Conservation (phyloP, 2,329 filamentous ascomycete genomes). For the Fusarium luffae region DNA sequence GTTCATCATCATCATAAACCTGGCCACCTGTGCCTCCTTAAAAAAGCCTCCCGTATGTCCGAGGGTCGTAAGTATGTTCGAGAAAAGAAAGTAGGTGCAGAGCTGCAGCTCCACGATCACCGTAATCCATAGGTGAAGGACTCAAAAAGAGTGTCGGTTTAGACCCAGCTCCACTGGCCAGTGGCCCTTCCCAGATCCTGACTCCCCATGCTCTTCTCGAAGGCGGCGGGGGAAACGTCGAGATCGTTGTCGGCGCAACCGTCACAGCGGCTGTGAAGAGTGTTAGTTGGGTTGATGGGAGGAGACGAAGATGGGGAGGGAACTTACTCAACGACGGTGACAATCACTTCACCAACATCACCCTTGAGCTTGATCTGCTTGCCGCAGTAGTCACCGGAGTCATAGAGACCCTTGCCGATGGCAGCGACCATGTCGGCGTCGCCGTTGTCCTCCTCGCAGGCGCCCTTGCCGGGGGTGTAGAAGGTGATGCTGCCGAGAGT, state of each 20-base stretch:
- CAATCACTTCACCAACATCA: conserved; percentile 59
- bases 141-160: conserved; percentile 10
- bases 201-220: conserved; percentile 56
- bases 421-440: conserved; percentile 71
- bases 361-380: conserved; percentile 71
- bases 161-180: conserved; percentile 20
- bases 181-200: conserved; percentile 33
- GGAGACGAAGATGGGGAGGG: too few species aligned
- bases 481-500: conserved; percentile 55
- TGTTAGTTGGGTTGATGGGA: background rate
- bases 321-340: conserved; percentile 70
- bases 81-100: conserved; percentile 14
- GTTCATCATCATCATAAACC: conserved; percentile 20
- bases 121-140: background rate
- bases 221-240: conserved; percentile 60
- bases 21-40: conserved; percentile 17
- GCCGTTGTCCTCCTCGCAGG: conserved; percentile 71
- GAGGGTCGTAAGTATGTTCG: conserved; percentile 14
- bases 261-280: conserved; percentile 59
- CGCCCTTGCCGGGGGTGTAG: conserved; percentile 73
- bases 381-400: conserved; percentile 70
- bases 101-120: background rate
- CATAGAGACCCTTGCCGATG: conserved; percentile 74
- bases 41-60: conserved; percentile 24
- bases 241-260: conserved; percentile 60